Evolutionary conservation across 345 rosid species (phyloP), one percentile per base, ranked within the genome.

Genomic region (Citrus sp.): DNA sequence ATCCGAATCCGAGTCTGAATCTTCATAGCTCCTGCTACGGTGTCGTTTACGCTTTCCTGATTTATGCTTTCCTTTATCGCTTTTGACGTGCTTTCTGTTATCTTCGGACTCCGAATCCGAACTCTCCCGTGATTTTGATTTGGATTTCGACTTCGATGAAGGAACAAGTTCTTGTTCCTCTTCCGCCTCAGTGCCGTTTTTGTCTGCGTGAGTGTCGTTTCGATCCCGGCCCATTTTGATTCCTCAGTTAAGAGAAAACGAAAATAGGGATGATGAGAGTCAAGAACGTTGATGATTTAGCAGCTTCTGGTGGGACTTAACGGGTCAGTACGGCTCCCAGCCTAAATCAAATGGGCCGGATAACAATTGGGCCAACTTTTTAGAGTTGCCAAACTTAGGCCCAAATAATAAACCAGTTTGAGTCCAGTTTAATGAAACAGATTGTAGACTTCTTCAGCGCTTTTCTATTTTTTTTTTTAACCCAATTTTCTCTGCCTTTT

Each of bases 1-100:
- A 60, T 84, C 92, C 54, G 87, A 86, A 6, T 83, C 92, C 42
- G 87, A 86, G 7, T 80, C 84, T 14, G 84, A 83, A 46, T 82
- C 85, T 14, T 79, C 80, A 55, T 82, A 75, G 37, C 66, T 63
- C 68, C 73, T 40, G 68, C 80, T 79, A 30, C 86, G 79, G 77
- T 77, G 76, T 70, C 87, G 81, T 67, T 82, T 84, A 35, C 78
- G 73, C 74, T 79, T 87, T 67, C 80, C 81, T 72, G 35, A 34
- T 34, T 34, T 84, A 35, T 80, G 73, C 74, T 79, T 87, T 67
- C 80, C 81, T 74, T 68, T 82, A 24, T 54, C 30, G 13, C 74
- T 86, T 66, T 83, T 82, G 54, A 80, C 84, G 74, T 70, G 81
- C 21, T 69, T 84, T 38, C 77, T 80, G 56, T 82, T 85, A 46